Percentiles rank a stretch among this genome's conserved stretches.
These are phyloP conservation scores for Metschnikowia shivogae DNA, from an alignment of 805 yeast species.

Conservation along the genomic window DNA sequence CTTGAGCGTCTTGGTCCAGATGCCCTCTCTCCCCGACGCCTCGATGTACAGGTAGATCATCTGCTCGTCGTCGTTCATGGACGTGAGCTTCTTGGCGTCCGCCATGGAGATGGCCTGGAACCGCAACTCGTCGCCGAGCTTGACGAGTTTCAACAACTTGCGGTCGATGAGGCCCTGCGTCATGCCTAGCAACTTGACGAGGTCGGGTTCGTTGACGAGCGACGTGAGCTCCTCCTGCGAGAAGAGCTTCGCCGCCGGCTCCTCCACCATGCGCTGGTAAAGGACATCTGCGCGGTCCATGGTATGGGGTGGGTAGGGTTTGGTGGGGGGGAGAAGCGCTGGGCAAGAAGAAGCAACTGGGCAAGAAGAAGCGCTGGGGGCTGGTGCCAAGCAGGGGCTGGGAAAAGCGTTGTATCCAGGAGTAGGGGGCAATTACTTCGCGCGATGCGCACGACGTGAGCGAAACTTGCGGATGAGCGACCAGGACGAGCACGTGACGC, in stretches of 20 bases:
- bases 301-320: too few relatives aligned
- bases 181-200: conserved; percentile 42
- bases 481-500: not conserved
- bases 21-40: conserved; percentile 91
- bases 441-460: not conserved
- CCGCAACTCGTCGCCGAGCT: conserved; percentile 59
- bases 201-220: conserved; percentile 40
- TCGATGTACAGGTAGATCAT: conserved; percentile 88
- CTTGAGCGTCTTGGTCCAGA: conserved; percentile 90
- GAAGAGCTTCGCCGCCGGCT: conserved; percentile 48
- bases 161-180: conserved; percentile 52
- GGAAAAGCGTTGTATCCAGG: not conserved
- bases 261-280: conserved; percentile 60
- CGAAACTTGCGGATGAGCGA: not conserved
- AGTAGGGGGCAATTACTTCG: not conserved
- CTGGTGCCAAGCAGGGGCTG: too few relatives aligned
- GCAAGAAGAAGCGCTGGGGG: too few relatives aligned
- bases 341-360: too few relatives aligned
- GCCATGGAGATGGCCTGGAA: conserved; percentile 70
- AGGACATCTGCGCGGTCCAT: conserved; percentile 44
- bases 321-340: too few relatives aligned
- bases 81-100: conserved; percentile 73
- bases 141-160: conserved; percentile 65
- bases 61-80: conserved; percentile 84
- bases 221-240: conserved; percentile 66